These are phyloP conservation scores for Heterobasidion occidentale DNA, from an alignment of 1,284 basidiomycete species.

Conservation along the genomic window DNA sequence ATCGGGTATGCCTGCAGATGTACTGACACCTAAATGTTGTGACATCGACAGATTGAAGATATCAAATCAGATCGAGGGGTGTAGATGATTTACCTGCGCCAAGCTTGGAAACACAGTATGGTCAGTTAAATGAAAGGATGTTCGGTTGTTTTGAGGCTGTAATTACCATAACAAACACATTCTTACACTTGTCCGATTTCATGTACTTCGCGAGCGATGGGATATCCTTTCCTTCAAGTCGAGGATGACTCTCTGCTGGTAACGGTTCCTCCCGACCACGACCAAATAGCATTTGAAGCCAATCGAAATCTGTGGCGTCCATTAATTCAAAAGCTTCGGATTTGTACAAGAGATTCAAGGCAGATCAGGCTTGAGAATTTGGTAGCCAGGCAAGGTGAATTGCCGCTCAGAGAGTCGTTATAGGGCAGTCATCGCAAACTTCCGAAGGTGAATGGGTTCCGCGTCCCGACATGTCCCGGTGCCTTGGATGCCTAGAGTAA, in stretches of 20 bases:
- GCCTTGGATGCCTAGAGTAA: too few species aligned
- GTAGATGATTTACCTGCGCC: slow-evolving; percentile 16
- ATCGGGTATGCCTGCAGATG: slow-evolving; percentile 75
- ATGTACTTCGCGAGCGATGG: slow-evolving; percentile 58
- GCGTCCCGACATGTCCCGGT: too few species aligned
- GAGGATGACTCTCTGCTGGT: not conserved
- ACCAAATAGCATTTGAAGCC: not conserved
- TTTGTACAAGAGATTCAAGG: too few species aligned
- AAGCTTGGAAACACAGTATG: slow-evolving; percentile 8
- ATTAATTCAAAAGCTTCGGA: not conserved
- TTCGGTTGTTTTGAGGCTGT: not conserved
- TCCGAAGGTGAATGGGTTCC: too few species aligned
- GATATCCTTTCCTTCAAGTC: slow-evolving; percentile 29
- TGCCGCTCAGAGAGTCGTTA: too few species aligned
- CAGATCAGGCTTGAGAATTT: too few species aligned
- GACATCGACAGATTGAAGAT: not conserved
- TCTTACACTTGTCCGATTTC: slow-evolving; percentile 55
- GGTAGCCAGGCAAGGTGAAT: too few species aligned
- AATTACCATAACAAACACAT: slow-evolving; percentile 67
- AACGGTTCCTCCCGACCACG: not conserved
- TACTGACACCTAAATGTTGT: slow-evolving; percentile 52
- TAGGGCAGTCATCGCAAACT: too few species aligned
- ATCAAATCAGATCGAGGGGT: not conserved
- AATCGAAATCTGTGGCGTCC: not conserved
- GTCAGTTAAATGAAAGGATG: not conserved